Conservation (phyloP, 257 asterid species). For the Nicotiana attenuata region DNA sequence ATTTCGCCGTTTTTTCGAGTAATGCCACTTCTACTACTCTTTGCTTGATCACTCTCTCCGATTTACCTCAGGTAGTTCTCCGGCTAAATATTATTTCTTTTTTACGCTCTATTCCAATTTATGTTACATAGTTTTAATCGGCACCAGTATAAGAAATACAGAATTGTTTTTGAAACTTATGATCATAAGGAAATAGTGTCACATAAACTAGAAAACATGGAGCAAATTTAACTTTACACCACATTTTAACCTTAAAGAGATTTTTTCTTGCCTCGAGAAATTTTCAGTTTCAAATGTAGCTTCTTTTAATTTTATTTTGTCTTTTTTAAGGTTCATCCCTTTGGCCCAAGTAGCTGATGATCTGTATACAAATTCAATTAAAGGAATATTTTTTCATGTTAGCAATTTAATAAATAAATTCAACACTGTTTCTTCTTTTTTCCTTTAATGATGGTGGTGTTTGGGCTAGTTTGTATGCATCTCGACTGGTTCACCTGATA, state of each 20-base stretch:
- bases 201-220: no score
- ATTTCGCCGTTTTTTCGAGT: constrained; percentile 60
- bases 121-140: no score
- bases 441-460: no score
- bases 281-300: neutral
- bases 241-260: no score
- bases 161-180: no score
- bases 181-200: no score
- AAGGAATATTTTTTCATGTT: neutral
- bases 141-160: no score
- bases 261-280: neutral
- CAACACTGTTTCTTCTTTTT: neutral
- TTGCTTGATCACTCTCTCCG: constrained; percentile 64
- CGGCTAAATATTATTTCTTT: no score
- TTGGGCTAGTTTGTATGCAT: no score
- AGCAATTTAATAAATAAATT: neutral
- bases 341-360: neutral
- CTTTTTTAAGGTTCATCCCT: neutral
- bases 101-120: no score
- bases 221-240: no score
- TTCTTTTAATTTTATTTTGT: neutral
- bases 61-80: constrained; percentile 51
- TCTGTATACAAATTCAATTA: neutral
- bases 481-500: no score
- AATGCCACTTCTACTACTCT: constrained; percentile 70